Conservation (phyloP, 495 filamentous ascomycete genomes). For the Letharia columbiana region DNA sequence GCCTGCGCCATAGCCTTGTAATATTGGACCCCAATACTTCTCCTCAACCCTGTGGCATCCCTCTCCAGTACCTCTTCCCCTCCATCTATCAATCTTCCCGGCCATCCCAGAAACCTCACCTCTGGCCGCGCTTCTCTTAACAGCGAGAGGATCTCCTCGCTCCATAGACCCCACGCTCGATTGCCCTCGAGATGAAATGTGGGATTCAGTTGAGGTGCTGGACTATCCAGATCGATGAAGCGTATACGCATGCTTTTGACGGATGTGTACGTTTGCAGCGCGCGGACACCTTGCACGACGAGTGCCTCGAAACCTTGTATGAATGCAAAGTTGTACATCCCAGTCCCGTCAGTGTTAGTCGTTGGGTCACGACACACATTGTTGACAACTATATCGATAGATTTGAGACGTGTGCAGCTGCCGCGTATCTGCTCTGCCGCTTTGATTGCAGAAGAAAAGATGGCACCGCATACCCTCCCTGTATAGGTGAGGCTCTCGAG, state of each 20-base stretch:
- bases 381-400: slow-evolving; percentile 60
- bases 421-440: neutral
- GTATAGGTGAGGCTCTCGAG: slow-evolving; percentile 60
- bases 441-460: slow-evolving; percentile 43
- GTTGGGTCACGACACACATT: slow-evolving; percentile 50
- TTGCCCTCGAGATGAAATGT: slow-evolving; percentile 53
- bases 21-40: slow-evolving; percentile 15
- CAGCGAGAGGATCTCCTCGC: slow-evolving; percentile 50
- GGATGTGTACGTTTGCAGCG: slow-evolving; percentile 43
- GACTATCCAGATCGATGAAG: slow-evolving; percentile 61
- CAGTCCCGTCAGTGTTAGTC: slow-evolving; percentile 49
- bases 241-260: slow-evolving; percentile 56
- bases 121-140: slow-evolving; percentile 46
- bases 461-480: slow-evolving; percentile 51
- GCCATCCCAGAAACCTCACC: slow-evolving; percentile 46
- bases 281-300: slow-evolving; percentile 49
- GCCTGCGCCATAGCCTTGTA: slow-evolving; percentile 16
- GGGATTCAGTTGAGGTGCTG: slow-evolving; percentile 48
- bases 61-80: neutral
- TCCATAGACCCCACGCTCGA: slow-evolving; percentile 60
- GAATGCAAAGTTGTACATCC: slow-evolving; percentile 59
- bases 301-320: slow-evolving; percentile 57
- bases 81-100: slow-evolving; percentile 43
- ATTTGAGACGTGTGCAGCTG: slow-evolving; percentile 42
- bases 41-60: slow-evolving; percentile 2